phyloP scores from a whole-genome alignment of 352 stramenopile species.

The Globisporangium abappressorium region DNA sequence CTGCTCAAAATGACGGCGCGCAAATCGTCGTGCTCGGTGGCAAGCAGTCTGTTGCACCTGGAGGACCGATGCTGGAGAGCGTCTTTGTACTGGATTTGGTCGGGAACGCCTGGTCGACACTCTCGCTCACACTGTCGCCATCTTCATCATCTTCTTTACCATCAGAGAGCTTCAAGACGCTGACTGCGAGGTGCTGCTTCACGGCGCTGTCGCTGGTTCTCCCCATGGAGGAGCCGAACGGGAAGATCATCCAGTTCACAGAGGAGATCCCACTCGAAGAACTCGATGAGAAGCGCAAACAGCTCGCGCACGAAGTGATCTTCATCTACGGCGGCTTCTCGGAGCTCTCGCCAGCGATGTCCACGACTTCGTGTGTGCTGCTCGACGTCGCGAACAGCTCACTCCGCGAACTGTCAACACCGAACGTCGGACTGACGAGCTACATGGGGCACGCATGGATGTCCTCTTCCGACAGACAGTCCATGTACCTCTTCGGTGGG shows the following conservation, averaged over 20 bases:
- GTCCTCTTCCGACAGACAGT: conserved; percentile 33
- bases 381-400: conserved; percentile 31
- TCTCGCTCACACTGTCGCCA: conserved; percentile 15
- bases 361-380: conserved; percentile 32
- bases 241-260: conserved; percentile 17
- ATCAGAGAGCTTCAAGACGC: conserved; percentile 3
- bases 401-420: conserved; percentile 28
- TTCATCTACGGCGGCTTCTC: conserved; percentile 61
- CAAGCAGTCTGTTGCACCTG: conserved; percentile 16
- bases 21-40: conserved; percentile 55
- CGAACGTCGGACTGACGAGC: conserved; percentile 34
- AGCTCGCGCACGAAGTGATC: conserved; percentile 21
- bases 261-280: conserved; percentile 20
- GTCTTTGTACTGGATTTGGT: conserved; percentile 54
- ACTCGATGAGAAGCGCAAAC: conserved; percentile 7
- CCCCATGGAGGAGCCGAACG: conserved; percentile 25
- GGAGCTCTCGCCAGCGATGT: conserved; percentile 22
- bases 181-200: conserved; percentile 35
- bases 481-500: conserved; percentile 63
- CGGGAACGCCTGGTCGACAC: conserved; percentile 39
- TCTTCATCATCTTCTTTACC: neutral
- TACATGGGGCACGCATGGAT: conserved; percentile 47
- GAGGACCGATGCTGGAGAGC: conserved; percentile 24
- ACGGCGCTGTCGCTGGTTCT: conserved; percentile 30
- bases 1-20: conserved; percentile 25